Base-by-base conservation (phyloP, 73 alveolate species). In the Paramecium tetraurelia region DNA sequence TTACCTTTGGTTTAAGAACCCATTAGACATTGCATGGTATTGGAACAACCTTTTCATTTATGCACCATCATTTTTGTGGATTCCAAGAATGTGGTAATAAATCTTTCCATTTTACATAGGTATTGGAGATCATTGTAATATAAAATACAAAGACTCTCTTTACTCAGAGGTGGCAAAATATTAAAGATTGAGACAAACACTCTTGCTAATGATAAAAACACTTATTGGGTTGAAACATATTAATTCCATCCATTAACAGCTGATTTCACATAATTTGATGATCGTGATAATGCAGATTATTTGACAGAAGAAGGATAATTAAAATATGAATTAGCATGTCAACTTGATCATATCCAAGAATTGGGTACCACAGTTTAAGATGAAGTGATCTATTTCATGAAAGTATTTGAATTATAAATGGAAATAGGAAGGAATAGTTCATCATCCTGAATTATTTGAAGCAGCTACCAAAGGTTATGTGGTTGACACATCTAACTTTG, bases 141-240 rank as follows among this genome's bases (percentile, higher is more conserved):
- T 59, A 97, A 96, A 89, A 93, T 97, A 35, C 93, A 95, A 72
- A 97, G 95, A 85, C 53, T 97, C 53, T 95, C 29, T 86, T 92
- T 97, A 57, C 95, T 97, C 2, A 95, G 98, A 92, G 99, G 99
- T 20, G 99, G 99, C 14, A 97, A 94, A 80, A 86, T 93, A 59
- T 95, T 95, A 40, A 93, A 95, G 76, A 93, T 97, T 0, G 96
- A 84, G 76, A 96, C 96, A 46, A 53, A 68, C 80, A 95, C 95
- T 89, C 94, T 97, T 12, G 89, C 92, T 92, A 97, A 97, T 36
- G 97, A 96, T 86, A 69, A 95, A 50, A 93, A 75, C 89, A 92
- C 92, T 71, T 89, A 97, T 40, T 97, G 99, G 99, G 97, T 96
- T 35, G 95, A 92, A 59, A 96, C 96, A 48, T 92, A 93, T 89